Percentiles rank a stretch among this genome's conserved stretches.
These are phyloP conservation scores for Neofusicoccum ribis DNA, from an alignment of 2,329 filamentous ascomycete genomes.

Conservation along the genomic window DNA sequence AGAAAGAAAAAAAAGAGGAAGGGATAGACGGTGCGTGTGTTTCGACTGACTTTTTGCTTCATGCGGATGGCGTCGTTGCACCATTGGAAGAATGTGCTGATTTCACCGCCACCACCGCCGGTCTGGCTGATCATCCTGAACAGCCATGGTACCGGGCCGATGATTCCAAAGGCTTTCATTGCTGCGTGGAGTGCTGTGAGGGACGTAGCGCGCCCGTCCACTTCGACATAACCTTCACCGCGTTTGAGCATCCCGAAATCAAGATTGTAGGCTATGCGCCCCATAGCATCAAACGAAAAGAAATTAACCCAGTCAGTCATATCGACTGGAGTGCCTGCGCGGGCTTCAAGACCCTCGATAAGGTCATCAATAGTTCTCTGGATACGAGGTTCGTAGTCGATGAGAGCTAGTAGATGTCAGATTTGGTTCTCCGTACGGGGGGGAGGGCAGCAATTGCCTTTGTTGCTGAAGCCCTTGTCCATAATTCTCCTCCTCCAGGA, in stretches of 20 bases:
- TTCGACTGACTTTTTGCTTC: not conserved
- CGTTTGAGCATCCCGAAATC: constrained; percentile 41
- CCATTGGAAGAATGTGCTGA: not conserved
- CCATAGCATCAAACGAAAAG: constrained; percentile 53
- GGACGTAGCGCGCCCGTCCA: constrained; percentile 11
- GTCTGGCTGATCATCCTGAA: constrained; percentile 29
- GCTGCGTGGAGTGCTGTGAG: constrained; percentile 35
- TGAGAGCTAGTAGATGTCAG: not conserved
- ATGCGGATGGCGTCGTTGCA: not conserved
- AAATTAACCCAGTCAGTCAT: constrained; percentile 40
- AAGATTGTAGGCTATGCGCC: constrained; percentile 46
- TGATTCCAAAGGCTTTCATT: constrained; percentile 35
- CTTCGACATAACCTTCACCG: constrained; percentile 29
- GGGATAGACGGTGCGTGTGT: not conserved
- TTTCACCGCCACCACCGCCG: not conserved
- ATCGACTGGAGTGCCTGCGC: constrained; percentile 25
- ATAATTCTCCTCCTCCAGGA: constrained; percentile 31
- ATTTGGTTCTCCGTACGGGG: too few relatives aligned
- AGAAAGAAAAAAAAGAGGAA: not conserved
- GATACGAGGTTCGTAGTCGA: constrained; percentile 34
- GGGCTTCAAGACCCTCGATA: constrained; percentile 29
- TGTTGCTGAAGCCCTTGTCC: constrained; percentile 35
- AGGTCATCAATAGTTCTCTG: constrained; percentile 32
- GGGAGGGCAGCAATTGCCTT: not conserved
- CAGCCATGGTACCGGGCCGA: constrained; percentile 41